A percentile compares a stretch with the other conserved stretches of the same genome.
phyloP scores from a whole-genome alignment of 441 rosid genomes.

The Viola pubescens region DNA sequence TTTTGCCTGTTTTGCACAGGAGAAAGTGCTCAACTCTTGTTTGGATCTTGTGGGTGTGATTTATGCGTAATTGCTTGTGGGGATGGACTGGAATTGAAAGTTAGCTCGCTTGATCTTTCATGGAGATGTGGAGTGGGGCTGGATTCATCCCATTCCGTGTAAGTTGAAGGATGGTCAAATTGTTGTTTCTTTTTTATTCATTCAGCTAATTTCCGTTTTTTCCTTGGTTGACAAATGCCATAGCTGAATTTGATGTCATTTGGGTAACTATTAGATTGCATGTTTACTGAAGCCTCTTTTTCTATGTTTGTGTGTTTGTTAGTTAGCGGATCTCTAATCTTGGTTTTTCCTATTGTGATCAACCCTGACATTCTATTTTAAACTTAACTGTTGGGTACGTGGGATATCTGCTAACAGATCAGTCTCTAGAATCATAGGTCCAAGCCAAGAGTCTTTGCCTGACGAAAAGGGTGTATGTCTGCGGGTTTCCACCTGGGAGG shows the following conservation, averaged over 20 bases:
- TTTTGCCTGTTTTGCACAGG: conserved; percentile 26
- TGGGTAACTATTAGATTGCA: background rate
- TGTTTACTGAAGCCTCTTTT: background rate
- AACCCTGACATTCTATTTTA: background rate
- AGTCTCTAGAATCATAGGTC: background rate
- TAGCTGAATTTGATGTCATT: background rate
- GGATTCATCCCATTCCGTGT: conserved; percentile 14
- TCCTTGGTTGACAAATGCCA: background rate
- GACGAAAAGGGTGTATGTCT: too few species aligned
- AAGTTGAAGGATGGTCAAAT: conserved; percentile 7
- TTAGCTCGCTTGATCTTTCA: conserved; percentile 14
- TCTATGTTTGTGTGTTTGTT: background rate
- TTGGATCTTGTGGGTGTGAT: conserved; percentile 7
- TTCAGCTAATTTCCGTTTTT: background rate
- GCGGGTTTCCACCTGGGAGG: too few species aligned
- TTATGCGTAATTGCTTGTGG: conserved; percentile 11
- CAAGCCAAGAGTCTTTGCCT: background rate
- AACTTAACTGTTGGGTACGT: background rate
- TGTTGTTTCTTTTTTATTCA: background rate
- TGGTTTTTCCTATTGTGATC: background rate
- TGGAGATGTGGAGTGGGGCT: conserved; percentile 13
- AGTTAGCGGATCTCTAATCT: background rate
- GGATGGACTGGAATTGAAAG: conserved; percentile 16
- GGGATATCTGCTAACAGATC: conserved; percentile 11
- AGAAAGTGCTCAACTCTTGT: conserved; percentile 5